A percentile compares a stretch with the other conserved stretches of the same genome.
Conservation (phyloP, 306 rosid genomes). For the Nissolia schottii region DNA sequence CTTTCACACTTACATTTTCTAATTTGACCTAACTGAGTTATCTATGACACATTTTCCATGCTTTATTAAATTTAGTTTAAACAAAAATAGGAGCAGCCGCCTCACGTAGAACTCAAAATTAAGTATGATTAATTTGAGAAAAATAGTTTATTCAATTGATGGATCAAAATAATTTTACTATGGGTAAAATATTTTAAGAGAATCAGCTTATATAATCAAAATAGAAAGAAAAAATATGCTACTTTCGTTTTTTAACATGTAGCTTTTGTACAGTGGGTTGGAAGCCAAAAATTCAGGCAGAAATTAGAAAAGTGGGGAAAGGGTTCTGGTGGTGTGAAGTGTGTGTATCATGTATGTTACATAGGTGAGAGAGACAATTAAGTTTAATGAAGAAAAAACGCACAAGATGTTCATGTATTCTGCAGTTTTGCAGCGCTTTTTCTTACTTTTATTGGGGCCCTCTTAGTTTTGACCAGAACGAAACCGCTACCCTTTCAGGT, state of each 20-base stretch:
- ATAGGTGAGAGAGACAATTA: not conserved
- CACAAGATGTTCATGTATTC: not conserved
- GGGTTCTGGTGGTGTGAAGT: not conserved
- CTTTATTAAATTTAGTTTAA: not conserved
- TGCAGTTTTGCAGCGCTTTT: not conserved
- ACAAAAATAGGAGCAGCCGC: not conserved
- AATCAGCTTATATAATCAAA: not conserved
- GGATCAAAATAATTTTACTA: not conserved
- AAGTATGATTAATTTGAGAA: not conserved
- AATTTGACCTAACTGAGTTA: not conserved
- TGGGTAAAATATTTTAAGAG: not conserved
- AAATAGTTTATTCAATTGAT: not conserved
- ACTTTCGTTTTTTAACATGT: not conserved
- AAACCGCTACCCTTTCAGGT: not conserved
- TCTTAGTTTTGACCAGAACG: slow-evolving; percentile 3
- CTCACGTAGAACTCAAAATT: not conserved
- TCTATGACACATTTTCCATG: not conserved
- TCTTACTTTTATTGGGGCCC: slow-evolving; percentile 7
- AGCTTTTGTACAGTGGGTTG: not conserved
- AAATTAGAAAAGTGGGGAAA: not conserved
- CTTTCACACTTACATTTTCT: not conserved
- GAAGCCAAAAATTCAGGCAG: not conserved
- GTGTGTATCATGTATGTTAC: not conserved
- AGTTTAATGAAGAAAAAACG: not conserved
- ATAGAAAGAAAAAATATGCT: not conserved